phyloP scores from a whole-genome alignment of 345 rosid genomes.

The Corchorus capsularis region DNA sequence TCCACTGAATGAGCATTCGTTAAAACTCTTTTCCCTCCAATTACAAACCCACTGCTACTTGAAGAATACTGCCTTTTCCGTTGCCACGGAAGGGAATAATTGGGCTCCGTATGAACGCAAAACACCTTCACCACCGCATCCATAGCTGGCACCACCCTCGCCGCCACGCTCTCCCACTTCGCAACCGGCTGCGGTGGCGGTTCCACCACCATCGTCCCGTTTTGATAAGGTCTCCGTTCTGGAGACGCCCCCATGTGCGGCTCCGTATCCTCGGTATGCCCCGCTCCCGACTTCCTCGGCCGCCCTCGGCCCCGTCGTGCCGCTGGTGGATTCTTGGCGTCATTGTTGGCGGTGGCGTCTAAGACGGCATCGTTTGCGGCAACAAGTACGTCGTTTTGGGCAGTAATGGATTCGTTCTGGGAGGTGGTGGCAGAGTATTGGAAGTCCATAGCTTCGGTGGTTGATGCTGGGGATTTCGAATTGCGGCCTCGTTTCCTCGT shows the following conservation, averaged over 20 bases:
- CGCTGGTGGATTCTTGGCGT: conserved; percentile 35
- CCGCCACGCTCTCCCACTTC: conserved; percentile 69
- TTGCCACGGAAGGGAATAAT: conserved; percentile 93
- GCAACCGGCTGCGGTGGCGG: conserved; percentile 37
- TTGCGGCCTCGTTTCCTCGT: conserved; percentile 52
- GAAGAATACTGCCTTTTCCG: conserved; percentile 86
- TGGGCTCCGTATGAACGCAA: conserved; percentile 91
- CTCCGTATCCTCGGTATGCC: conserved; percentile 33
- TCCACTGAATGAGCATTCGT: conserved; percentile 96
- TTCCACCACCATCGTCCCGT: conserved; percentile 20
- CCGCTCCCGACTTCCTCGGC: conserved; percentile 38
- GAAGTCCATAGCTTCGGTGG: conserved; percentile 39
- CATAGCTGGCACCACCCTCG: conserved; percentile 55
- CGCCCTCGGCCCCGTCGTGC: conserved; percentile 53
- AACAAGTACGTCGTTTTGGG: conserved; percentile 26
- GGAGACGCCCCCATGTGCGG: conserved; percentile 27
- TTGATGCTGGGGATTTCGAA: conserved; percentile 25
- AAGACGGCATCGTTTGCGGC: conserved; percentile 33
- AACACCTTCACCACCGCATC: conserved; percentile 85
- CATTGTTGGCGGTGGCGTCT: conserved; percentile 25
- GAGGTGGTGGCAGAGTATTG: conserved; percentile 24
- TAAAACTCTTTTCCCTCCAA: conserved; percentile 72
- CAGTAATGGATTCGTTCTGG: conserved; percentile 24
- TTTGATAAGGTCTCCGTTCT: conserved; percentile 29
- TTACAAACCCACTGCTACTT: conserved; percentile 80